These are phyloP conservation scores for Colletotrichum sp. DNA, from an alignment of 2,329 filamentous ascomycete genomes.

Conservation along the genomic window DNA sequence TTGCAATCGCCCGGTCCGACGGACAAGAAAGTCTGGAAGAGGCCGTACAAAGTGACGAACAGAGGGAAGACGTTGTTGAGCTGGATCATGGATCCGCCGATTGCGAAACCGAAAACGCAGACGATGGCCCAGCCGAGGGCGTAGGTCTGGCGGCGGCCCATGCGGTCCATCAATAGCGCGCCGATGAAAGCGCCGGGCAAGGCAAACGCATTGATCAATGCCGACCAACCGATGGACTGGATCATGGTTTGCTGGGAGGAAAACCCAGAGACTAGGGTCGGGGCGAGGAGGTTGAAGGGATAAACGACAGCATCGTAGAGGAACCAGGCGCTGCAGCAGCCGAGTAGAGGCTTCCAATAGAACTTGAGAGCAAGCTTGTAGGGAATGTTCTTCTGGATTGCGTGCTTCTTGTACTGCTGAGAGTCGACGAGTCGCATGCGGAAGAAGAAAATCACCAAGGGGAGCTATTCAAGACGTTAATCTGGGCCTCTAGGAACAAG, in stretches of 20 bases:
- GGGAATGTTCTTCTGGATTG: slow-evolving; percentile 28
- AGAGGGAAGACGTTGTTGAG: slow-evolving; percentile 52
- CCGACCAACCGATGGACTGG: slow-evolving; percentile 29
- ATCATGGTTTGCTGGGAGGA: slow-evolving; percentile 21
- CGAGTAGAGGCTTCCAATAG: slow-evolving; percentile 53
- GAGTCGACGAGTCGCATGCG: slow-evolving; percentile 56
- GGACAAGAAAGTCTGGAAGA: slow-evolving; percentile 53
- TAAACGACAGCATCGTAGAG: slow-evolving; percentile 31
- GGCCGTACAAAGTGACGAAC: slow-evolving; percentile 56
- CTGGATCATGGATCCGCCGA: slow-evolving; percentile 50
- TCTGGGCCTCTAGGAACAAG: rapidly evolving
- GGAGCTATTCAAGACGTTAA: slow-evolving; percentile 25
- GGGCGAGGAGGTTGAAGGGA: slow-evolving; percentile 25
- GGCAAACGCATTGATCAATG: slow-evolving; percentile 29
- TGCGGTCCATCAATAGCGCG: slow-evolving; percentile 25
- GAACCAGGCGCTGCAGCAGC: slow-evolving; percentile 47
- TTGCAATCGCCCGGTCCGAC: slow-evolving; percentile 54
- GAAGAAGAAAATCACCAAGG: slow-evolving; percentile 59
- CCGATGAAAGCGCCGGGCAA: slow-evolving; percentile 28
- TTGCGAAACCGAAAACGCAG: slow-evolving; percentile 50
- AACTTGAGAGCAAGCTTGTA: slow-evolving; percentile 26
- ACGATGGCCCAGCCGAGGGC: slow-evolving; percentile 25
- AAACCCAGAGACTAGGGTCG: slow-evolving; percentile 26
- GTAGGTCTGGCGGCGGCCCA: slow-evolving; percentile 28
- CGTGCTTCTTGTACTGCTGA: slow-evolving; percentile 39